Evolutionary conservation across 495 filamentous ascomycete species (phyloP), one percentile per base, ranked within the genome.

Genomic region (Neurospora cerealis): DNA sequence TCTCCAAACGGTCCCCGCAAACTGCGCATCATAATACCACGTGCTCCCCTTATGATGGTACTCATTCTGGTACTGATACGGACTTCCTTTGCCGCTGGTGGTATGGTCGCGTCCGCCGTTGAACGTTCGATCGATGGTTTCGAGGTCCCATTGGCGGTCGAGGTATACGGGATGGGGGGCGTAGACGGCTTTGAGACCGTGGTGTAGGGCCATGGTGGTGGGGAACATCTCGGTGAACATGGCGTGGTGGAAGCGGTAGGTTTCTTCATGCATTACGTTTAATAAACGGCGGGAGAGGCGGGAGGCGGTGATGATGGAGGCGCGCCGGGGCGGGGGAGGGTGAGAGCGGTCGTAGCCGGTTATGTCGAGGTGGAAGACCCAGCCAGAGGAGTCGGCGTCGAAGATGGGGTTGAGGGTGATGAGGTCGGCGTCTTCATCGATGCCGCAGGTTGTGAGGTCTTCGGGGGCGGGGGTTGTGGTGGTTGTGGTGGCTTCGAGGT

Each of bases 181-280:
- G 80, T 93, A 97, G 40, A 98, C 94, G 38, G 95, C 96, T 81
- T 99, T 99, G 81, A 95, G 87, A 1, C 96, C 96, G 78, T 96
- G 95, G 77, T 98, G 96, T 1, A 99, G 86, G 4, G 95, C 94
- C 66, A 90, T 87, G 8, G 91, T 91, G 34, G 92, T 88, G 3
- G 95, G 92, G 88, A 92, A 97, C 94, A 98, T 98, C 81, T 99
- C 96, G 13, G 90, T 90, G 83, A 97, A 98, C 90, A 96, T 96
- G 75, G 88, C 90, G 81, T 96, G 95, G 38, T 89, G 90, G 66
- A 91, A 86, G 42, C 92, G 86, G 70, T 87, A 88, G 28, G 91
- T 95, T 79, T 98, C 95, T 71, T 89, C 87, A 82, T 99, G 96
- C 96, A 99, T 99, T 13, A 90, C 92, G 21, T 81, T 81, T 28